Evolutionary conservation across 768 basidiomycete species (phyloP).

Genomic region (Rickenella mellea): DNA sequence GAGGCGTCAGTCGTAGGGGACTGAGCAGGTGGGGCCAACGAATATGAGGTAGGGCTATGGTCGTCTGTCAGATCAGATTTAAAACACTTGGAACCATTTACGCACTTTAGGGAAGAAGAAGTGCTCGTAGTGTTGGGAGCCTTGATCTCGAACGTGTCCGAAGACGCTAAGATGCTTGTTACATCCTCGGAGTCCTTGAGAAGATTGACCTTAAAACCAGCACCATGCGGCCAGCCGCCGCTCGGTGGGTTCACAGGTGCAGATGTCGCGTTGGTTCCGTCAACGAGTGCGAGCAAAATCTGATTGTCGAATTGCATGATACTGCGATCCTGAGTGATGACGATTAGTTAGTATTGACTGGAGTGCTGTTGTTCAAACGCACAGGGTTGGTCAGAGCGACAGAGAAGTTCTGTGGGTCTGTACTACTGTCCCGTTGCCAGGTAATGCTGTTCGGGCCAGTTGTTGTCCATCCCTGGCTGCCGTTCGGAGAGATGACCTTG

Average conservation of each 20-base stretch:
- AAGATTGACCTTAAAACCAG: slow-evolving; percentile 64
- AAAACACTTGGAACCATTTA: too few relatives aligned
- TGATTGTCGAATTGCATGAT: slow-evolving; percentile 27
- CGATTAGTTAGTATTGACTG: neutral
- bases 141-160: slow-evolving; percentile 46
- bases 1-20: too few relatives aligned
- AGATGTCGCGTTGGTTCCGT: slow-evolving; percentile 29
- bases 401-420: slow-evolving; percentile 63
- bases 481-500: neutral
- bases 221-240: slow-evolving; percentile 56
- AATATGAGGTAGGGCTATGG: too few relatives aligned
- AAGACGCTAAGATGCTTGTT: slow-evolving; percentile 61
- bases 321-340: slow-evolving; percentile 23
- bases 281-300: slow-evolving; percentile 46
- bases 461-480: neutral
- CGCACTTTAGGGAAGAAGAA: too few relatives aligned
- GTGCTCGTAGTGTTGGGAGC: slow-evolving; percentile 12
- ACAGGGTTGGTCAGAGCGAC: slow-evolving; percentile 60
- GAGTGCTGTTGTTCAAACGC: slow-evolving; percentile 10
- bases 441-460: slow-evolving; percentile 24
- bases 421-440: slow-evolving; percentile 59
- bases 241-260: slow-evolving; percentile 43
- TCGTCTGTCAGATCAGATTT: too few relatives aligned
- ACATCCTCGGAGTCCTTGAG: slow-evolving; percentile 38
- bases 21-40: too few relatives aligned